Percentiles rank a stretch among this genome's conserved stretches.
Conservation (phyloP, 371 early-diverging fungal genomes). For the Haplosporangium sp. region DNA sequence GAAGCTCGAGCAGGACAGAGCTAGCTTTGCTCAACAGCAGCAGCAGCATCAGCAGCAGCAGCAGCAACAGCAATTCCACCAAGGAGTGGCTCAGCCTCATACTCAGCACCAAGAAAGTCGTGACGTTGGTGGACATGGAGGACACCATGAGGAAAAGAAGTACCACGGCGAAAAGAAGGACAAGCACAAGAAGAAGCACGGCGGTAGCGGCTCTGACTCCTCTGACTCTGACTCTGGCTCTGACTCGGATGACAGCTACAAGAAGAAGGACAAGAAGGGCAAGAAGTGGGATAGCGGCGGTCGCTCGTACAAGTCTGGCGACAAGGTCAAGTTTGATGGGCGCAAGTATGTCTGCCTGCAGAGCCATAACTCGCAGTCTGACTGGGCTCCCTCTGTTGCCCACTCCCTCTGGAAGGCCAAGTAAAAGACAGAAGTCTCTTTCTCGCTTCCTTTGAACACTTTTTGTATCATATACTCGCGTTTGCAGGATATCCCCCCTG, state of each 20-base stretch:
- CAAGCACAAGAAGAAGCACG: slow-evolving; percentile 31
- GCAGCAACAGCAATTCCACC: slow-evolving; percentile 30
- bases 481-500: no score
- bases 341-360: slow-evolving; percentile 67
- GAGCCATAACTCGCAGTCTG: slow-evolving; percentile 67
- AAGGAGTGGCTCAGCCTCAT: neutral
- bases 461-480: neutral
- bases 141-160: slow-evolving; percentile 19
- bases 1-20: slow-evolving; percentile 50
- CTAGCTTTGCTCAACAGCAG: slow-evolving; percentile 32
- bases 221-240: slow-evolving; percentile 20
- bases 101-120: slow-evolving; percentile 16
- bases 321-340: slow-evolving; percentile 65
- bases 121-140: slow-evolving; percentile 2
- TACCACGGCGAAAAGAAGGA: slow-evolving; percentile 25
- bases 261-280: slow-evolving; percentile 29
- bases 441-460: neutral
- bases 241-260: slow-evolving; percentile 26
- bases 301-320: slow-evolving; percentile 64
- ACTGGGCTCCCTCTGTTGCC: slow-evolving; percentile 65
- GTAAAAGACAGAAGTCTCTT: slow-evolving; percentile 4
- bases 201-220: slow-evolving; percentile 23
- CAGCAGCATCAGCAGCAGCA: slow-evolving; percentile 32
- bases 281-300: slow-evolving; percentile 65
- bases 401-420: slow-evolving; percentile 66